These are phyloP conservation scores for Tricholoma saponaceum DNA, from an alignment of 768 basidiomycete species.

Conservation along the genomic window DNA sequence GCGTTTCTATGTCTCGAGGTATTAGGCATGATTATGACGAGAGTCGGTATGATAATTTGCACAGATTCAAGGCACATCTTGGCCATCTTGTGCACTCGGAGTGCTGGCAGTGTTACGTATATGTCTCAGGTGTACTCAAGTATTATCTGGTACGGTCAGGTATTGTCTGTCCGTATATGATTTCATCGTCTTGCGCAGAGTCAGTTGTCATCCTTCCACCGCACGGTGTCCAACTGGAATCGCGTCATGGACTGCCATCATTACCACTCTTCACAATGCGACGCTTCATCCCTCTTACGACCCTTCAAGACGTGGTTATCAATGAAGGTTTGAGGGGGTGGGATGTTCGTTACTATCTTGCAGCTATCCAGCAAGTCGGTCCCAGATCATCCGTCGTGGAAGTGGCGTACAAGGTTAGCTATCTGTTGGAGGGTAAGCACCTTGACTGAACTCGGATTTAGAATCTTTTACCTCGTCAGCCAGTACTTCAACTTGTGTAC, in stretches of 20 bases:
- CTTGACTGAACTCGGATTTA: slow-evolving; percentile 21
- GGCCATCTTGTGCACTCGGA: not conserved
- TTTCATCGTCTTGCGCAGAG: slow-evolving; percentile 37
- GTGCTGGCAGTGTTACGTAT: not conserved
- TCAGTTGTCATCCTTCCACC: slow-evolving; percentile 63
- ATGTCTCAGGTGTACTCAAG: slow-evolving; percentile 4
- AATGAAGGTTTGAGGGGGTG: slow-evolving; percentile 72
- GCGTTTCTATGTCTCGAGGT: slow-evolving; percentile 15
- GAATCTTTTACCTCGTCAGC: slow-evolving; percentile 64
- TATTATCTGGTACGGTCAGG: slow-evolving; percentile 10
- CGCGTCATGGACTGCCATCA: slow-evolving; percentile 52
- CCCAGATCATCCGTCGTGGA: slow-evolving; percentile 32
- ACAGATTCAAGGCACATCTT: not conserved
- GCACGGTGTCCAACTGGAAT: slow-evolving; percentile 75
- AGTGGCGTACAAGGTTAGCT: slow-evolving; percentile 59
- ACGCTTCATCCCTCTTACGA: slow-evolving; percentile 55
- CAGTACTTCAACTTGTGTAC: slow-evolving; percentile 57
- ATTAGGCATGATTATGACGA: not conserved
- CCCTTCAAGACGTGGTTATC: slow-evolving; percentile 60
- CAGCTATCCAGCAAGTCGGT: slow-evolving; percentile 34
- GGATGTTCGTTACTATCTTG: slow-evolving; percentile 70
- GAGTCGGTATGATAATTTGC: not conserved
- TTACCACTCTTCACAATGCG: slow-evolving; percentile 33
- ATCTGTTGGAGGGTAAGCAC: not conserved
- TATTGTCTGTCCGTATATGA: not conserved